These are phyloP conservation scores for Ceratocystis colombiana DNA, from an alignment of 2,329 filamentous ascomycete species.

Conservation along the genomic window DNA sequence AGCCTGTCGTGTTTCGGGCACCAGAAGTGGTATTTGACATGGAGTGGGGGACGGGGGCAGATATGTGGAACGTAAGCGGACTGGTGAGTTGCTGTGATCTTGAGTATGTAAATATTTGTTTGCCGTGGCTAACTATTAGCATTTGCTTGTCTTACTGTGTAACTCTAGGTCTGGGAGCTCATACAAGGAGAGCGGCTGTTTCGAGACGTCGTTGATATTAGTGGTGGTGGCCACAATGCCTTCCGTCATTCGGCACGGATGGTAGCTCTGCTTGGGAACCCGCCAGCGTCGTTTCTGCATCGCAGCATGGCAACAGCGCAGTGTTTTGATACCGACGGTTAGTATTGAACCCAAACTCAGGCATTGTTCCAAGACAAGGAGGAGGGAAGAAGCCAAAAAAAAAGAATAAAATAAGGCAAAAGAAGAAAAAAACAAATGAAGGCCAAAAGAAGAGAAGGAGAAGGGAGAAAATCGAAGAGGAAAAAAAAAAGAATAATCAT, in stretches of 20 bases:
- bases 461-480: background rate
- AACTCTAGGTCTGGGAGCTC: slow-evolving; percentile 22
- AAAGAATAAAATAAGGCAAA: background rate
- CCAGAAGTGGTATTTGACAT: slow-evolving; percentile 23
- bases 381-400: background rate
- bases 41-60: slow-evolving; percentile 23
- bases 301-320: slow-evolving; percentile 11
- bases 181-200: slow-evolving; percentile 21
- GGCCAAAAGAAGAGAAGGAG: background rate
- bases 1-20: slow-evolving; percentile 22
- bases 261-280: slow-evolving; percentile 22
- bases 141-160: background rate
- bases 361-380: background rate
- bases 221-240: slow-evolving; percentile 19
- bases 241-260: slow-evolving; percentile 23
- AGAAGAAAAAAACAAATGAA: background rate
- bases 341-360: background rate
- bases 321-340: slow-evolving; percentile 24
- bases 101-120: background rate
- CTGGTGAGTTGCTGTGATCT: slow-evolving; percentile 12
- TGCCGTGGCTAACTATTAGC: slow-evolving; percentile 1
- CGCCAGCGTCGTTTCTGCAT: slow-evolving; percentile 19
- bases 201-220: slow-evolving; percentile 16
- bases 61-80: slow-evolving; percentile 24
- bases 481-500: background rate